Conservation (phyloP, 352 stramenopile genomes). For the Phytophthora citrophthora region DNA sequence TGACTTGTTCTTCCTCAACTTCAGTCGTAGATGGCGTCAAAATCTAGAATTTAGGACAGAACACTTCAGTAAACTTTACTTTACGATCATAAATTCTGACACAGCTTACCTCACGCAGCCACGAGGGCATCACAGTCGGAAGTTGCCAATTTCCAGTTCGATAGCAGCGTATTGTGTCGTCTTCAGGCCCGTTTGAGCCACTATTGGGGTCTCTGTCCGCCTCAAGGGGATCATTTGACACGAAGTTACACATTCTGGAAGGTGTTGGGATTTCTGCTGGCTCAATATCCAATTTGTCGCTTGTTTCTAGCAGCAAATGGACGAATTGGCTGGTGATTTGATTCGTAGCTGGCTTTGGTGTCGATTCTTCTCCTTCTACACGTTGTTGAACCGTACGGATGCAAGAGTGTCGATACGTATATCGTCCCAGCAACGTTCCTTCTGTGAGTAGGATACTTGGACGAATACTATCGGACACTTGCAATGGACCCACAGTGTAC, state of each 20-base stretch:
- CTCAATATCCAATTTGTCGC: not conserved
- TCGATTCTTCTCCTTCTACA: not conserved
- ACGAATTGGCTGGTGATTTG: slow-evolving; percentile 21
- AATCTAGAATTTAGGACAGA: slow-evolving; percentile 9
- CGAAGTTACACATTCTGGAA: slow-evolving; percentile 16
- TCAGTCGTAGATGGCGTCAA: slow-evolving; percentile 25
- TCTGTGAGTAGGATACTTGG: slow-evolving; percentile 17
- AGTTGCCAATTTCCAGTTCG: slow-evolving; percentile 17
- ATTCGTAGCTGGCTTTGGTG: no score
- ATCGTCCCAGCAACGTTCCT: slow-evolving; percentile 40
- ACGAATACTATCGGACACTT: not conserved
- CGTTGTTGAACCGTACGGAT: slow-evolving; percentile 3
- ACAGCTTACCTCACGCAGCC: slow-evolving; percentile 29
- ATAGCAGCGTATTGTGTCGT: slow-evolving; percentile 14
- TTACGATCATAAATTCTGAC: not conserved
- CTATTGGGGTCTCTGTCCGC: not conserved
- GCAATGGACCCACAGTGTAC: slow-evolving; percentile 42
- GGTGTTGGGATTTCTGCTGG: not conserved
- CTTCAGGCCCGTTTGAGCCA: not conserved
- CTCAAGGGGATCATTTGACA: slow-evolving; percentile 22
- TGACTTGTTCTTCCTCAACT: slow-evolving; percentile 23
- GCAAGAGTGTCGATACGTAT: slow-evolving; percentile 39
- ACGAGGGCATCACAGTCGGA: slow-evolving; percentile 18
- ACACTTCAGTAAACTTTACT: not conserved
- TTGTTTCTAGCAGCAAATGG: slow-evolving; percentile 16